phyloP scores from a whole-genome alignment of 140 eudicot genomes.

The Anethum foeniculum region DNA sequence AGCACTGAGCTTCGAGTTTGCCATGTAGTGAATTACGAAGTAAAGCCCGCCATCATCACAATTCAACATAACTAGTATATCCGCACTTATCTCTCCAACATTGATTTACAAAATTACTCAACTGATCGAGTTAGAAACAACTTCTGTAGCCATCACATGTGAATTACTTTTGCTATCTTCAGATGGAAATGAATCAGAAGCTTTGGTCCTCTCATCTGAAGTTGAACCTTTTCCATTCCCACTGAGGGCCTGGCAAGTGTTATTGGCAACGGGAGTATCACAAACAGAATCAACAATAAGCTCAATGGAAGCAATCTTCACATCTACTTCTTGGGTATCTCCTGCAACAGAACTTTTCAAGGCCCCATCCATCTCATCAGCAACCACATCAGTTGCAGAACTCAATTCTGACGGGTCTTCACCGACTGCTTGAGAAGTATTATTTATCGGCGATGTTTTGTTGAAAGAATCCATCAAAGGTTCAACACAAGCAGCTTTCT shows the following conservation, averaged over 20 bases:
- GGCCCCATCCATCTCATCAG: not conserved
- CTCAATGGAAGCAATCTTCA: not conserved
- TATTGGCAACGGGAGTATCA: not conserved
- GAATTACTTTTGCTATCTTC: not conserved
- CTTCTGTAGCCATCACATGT: conserved; percentile 4
- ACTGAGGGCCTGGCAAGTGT: not conserved
- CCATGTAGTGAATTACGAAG: not conserved
- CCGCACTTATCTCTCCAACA: not conserved
- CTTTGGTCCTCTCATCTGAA: not conserved
- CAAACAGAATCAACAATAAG: not conserved
- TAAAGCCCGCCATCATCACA: not conserved
- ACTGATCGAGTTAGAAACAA: not conserved
- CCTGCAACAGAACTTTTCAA: not conserved
- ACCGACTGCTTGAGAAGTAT: not conserved
- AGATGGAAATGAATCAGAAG: not conserved
- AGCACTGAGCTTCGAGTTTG: not conserved
- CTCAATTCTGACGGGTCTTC: not conserved
- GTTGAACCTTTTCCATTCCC: not conserved
- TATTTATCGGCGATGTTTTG: not conserved
- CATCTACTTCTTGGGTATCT: conserved; percentile 3
- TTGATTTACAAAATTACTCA: not conserved
- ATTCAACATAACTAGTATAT: not conserved
- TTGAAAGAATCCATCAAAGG: conserved; percentile 6
- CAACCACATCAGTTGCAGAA: not conserved
- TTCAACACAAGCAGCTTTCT: not conserved